Evolutionary conservation across 2,329 filamentous ascomycete species (phyloP), one percentile per base, ranked within the genome.

Genomic region (Diplodia sapinea): DNA sequence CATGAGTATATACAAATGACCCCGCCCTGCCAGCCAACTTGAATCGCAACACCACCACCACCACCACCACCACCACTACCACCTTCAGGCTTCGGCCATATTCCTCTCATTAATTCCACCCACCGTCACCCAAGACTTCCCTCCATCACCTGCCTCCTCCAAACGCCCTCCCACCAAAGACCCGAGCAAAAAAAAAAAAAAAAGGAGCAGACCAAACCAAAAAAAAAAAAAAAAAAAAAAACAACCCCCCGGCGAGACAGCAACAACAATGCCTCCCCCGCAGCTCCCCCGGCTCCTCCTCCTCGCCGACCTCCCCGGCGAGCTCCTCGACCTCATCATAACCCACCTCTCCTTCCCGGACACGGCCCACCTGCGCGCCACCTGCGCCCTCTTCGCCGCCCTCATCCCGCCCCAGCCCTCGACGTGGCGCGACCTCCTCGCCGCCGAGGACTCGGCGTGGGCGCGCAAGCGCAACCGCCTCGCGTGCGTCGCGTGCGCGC

Each of bases 281-380:
- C 31, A 5, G n/a, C n/a, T n/a, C n/a, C n/a, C n/a, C n/a, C n/a
- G n/a, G 4, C 31, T n/a, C 6, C n/a, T 20, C 33, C 40, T 4
- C 26, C 57, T 62, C 43, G 23, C 47, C 38, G 3, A n/a, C 38
- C 57, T 62, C 17, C 57, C 57, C 40, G 23, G 23, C 8, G 57
- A 62, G 5, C 57, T 62, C 57, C 57, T 62, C 40, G 5, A 13
- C 57, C 23, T 20, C 40, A 62, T 31, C 38, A 29, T 50, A 23
- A 3, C 40, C 2, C 26, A 50, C 15, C 23, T 62, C 40, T 8
- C 1, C 23, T 62, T 62, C 57, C 57, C 57, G 7, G 40, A 20
- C 20, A 9, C 17, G 5, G 12, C 40, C 15, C 57, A 31, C 57
- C 57, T 62, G 15, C 57, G 57, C 38, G 57, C 57, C 57, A 62